A percentile compares a stretch with the other conserved stretches of the same genome.
Conservation (phyloP, 2,329 filamentous ascomycete species). For the Cladosporium sp. region DNA sequence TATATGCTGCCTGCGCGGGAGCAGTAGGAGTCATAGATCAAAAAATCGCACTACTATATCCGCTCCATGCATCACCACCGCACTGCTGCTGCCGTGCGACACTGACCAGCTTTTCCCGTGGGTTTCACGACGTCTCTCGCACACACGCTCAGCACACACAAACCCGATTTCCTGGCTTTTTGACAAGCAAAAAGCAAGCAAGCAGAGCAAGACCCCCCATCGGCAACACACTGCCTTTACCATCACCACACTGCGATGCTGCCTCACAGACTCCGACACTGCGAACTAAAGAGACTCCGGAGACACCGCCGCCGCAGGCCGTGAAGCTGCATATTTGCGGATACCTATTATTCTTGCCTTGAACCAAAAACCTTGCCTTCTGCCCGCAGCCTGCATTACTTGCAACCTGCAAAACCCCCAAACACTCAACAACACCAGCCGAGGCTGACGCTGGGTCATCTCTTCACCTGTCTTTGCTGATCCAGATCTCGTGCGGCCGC, state of each 20-base stretch:
- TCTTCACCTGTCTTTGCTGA: conserved; percentile 7
- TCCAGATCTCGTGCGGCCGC: conserved; percentile 17
- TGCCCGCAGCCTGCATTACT: not conserved
- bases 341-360: conserved; percentile 1
- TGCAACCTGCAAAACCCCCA: not conserved
- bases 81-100: conserved; percentile 15
- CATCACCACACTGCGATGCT: conserved; percentile 17
- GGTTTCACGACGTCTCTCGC: conserved; percentile 13
- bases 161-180: conserved; percentile 3
- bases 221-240: not conserved
- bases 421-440: conserved; percentile 1
- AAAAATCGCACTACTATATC: conserved; percentile 2
- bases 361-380: not conserved
- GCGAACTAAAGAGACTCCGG: conserved; percentile 14
- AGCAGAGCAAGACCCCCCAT: not conserved
- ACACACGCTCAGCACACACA: conserved; percentile 11
- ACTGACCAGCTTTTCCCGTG: conserved; percentile 15
- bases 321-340: conserved; percentile 11
- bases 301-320: conserved; percentile 18
- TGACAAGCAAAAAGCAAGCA: not conserved
- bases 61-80: conserved; percentile 10
- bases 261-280: conserved; percentile 18
- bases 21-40: conserved; percentile 14
- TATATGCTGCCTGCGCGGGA: conserved; percentile 6
- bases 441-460: conserved; percentile 18